Evolutionary conservation across 371 early-diverging fungal genomes (phyloP).

Genomic region (Circinella umbellata): DNA sequence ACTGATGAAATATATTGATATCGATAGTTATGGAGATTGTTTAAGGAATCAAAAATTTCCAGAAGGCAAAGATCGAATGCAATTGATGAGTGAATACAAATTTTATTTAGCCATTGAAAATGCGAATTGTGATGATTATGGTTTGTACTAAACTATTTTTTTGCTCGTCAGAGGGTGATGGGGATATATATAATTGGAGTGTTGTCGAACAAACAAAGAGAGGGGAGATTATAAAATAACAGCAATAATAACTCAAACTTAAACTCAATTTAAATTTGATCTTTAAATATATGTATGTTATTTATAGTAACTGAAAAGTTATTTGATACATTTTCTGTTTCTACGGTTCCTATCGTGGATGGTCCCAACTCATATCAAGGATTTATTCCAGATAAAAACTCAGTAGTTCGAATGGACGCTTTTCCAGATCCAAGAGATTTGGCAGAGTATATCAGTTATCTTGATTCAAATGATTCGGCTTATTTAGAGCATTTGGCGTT

Average conservation of each 20-base stretch:
- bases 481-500: conserved; percentile 39
- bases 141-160: conserved; percentile 14
- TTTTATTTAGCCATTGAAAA: conserved; percentile 50
- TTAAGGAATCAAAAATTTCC: conserved; percentile 43
- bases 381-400: conserved; percentile 35
- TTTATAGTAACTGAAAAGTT: conserved; percentile 43
- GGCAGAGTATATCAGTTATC: conserved; percentile 39
- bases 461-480: conserved; percentile 40
- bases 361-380: conserved; percentile 39
- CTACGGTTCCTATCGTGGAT: conserved; percentile 35
- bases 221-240: too few species aligned
- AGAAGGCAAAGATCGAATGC: conserved; percentile 27
- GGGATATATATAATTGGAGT: background rate
- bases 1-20: conserved; percentile 39
- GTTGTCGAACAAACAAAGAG: too few species aligned
- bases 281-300: background rate
- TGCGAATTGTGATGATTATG: conserved; percentile 50
- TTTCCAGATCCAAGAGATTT: conserved; percentile 47
- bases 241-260: too few species aligned
- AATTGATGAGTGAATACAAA: conserved; percentile 38
- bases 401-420: conserved; percentile 44
- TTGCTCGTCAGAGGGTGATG: background rate
- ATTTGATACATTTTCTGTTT: conserved; percentile 30
- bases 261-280: too few species aligned
- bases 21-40: conserved; percentile 43